Evolutionary conservation across 306 rosid species (phyloP).

Genomic region (Pueraria montana): DNA sequence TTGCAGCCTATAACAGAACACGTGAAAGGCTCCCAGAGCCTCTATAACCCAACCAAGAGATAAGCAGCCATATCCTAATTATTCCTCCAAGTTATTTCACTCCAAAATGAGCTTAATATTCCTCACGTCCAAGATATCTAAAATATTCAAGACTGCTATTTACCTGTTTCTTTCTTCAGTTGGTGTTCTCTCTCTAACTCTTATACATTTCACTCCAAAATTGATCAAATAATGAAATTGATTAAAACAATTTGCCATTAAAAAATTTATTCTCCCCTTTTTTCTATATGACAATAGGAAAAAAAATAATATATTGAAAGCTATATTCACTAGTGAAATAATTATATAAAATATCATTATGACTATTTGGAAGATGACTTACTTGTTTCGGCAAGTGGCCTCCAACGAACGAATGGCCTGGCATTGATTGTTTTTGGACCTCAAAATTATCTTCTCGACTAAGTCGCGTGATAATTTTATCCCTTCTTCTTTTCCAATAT

Average conservation of each 20-base stretch:
- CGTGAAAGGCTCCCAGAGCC: no score
- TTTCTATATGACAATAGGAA: no score
- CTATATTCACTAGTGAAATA: no score
- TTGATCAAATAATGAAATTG: no score
- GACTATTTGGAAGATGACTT: not conserved
- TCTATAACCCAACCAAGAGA: no score
- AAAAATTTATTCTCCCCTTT: not conserved
- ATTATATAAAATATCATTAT: no score
- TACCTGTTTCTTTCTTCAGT: no score
- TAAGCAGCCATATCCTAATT: no score
- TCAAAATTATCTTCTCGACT: conserved; percentile 59
- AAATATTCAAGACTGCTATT: no score
- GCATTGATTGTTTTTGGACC: conserved; percentile 72
- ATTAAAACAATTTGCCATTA: not conserved
- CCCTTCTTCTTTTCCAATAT: conserved; percentile 66
- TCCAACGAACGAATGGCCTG: conserved; percentile 90
- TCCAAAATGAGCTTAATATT: not conserved
- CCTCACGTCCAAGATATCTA: not conserved
- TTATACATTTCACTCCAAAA: not conserved
- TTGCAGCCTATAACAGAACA: no score
- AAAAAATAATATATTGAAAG: no score
- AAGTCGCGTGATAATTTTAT: conserved; percentile 56
- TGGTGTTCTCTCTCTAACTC: not conserved
- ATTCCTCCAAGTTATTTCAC: no score
- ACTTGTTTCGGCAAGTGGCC: conserved; percentile 77